phyloP scores from a whole-genome alignment of 306 rosid species.

The Inga leiocalycina region DNA sequence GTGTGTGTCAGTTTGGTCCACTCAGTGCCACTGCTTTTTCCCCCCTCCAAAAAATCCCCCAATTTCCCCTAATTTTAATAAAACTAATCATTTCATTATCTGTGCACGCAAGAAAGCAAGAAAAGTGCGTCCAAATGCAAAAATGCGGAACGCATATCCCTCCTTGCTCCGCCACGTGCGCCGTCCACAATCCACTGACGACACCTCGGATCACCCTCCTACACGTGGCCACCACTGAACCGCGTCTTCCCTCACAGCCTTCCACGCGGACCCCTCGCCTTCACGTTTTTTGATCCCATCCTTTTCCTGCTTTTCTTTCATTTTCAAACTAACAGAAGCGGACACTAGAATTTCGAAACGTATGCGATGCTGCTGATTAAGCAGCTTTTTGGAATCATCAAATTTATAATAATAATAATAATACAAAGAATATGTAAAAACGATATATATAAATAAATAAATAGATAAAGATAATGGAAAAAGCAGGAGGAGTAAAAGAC shows the following conservation, averaged over 20 bases:
- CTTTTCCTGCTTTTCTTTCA: neutral
- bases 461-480: neutral
- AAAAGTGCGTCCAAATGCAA: neutral
- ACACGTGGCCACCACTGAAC: slow-evolving; percentile 20
- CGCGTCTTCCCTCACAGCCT: neutral
- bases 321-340: neutral
- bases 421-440: no score
- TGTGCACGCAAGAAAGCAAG: neutral
- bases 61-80: neutral
- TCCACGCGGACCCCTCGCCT: slow-evolving; percentile 10
- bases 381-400: neutral
- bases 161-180: slow-evolving; percentile 23
- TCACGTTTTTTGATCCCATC: slow-evolving; percentile 3
- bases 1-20: neutral
- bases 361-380: neutral
- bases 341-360: neutral
- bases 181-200: neutral
- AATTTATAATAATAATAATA: no score
- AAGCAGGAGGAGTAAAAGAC: neutral
- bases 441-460: no score
- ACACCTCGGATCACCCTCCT: slow-evolving; percentile 1
- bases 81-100: slow-evolving; percentile 2
- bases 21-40: neutral
- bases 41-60: neutral
- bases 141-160: neutral